A percentile compares a stretch with the other conserved stretches of the same genome.
These are phyloP conservation scores for Melocanna baccifera DNA, from an alignment of 176 grass and related monocot genomes.

Conservation along the genomic window DNA sequence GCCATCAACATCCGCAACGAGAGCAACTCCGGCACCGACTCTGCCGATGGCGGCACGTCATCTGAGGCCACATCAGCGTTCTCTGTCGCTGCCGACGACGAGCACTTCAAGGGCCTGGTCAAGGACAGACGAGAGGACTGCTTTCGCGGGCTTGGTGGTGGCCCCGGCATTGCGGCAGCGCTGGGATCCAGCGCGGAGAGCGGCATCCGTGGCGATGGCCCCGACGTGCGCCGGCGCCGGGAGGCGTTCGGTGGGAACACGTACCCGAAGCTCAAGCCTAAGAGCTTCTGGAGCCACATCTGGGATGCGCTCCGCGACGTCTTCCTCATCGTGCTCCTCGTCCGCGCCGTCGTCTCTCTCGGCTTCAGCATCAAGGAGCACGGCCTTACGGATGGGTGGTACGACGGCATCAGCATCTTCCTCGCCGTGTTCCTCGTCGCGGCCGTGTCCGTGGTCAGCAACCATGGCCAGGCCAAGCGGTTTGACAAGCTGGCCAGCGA, in stretches of 20 bases:
- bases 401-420: conserved; percentile 74
- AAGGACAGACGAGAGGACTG: conserved; percentile 31
- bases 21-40: not conserved
- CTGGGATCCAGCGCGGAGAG: conserved; percentile 35
- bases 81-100: not conserved
- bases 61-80: not conserved
- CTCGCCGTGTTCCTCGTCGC: conserved; percentile 64
- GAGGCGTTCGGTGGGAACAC: conserved; percentile 58
- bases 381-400: conserved; percentile 59
- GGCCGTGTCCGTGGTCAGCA: conserved; percentile 55
- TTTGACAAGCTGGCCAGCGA: conserved; percentile 52
- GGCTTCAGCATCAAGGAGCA: conserved; percentile 74
- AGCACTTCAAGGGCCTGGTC: conserved; percentile 39
- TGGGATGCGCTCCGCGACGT: conserved; percentile 54
- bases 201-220: conserved; percentile 36
- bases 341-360: conserved; percentile 55
- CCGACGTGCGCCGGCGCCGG: conserved; percentile 30
- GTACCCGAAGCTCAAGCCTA: conserved; percentile 57
- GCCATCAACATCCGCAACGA: conserved; percentile 12
- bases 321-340: conserved; percentile 60
- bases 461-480: conserved; percentile 50
- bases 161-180: not conserved
- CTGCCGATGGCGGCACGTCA: not conserved
- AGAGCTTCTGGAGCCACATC: conserved; percentile 47
- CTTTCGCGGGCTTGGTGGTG: conserved; percentile 39